Conservation (phyloP, 768 basidiomycete genomes). For the Dacryopinax primogenitus region DNA sequence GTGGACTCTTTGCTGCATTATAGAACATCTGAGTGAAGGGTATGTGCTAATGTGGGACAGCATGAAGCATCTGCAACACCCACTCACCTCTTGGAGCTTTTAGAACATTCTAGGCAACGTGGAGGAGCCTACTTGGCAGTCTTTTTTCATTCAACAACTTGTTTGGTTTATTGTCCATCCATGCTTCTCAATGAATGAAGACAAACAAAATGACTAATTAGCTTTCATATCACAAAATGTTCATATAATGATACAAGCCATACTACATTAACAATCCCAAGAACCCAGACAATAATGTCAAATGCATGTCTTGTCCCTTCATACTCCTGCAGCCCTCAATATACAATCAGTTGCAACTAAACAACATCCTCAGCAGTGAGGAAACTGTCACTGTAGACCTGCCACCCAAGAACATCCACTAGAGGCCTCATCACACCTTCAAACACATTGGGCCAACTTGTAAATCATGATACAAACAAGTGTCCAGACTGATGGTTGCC, state of each 20-base stretch:
- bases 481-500: slow-evolving; percentile 33
- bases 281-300: not conserved
- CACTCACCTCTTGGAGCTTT: not conserved
- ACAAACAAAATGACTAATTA: not conserved
- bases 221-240: not conserved
- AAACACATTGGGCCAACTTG: not conserved
- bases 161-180: too few relatives aligned
- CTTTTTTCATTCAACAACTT: too few relatives aligned
- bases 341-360: not conserved
- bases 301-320: not conserved
- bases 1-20: too few relatives aligned
- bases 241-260: not conserved
- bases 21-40: too few relatives aligned
- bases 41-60: too few relatives aligned
- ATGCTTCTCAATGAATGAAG: too few relatives aligned
- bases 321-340: not conserved
- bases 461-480: not conserved
- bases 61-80: too few relatives aligned
- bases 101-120: slow-evolving; percentile 2
- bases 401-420: not conserved
- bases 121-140: not conserved
- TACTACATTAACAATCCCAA: not conserved
- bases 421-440: not conserved
- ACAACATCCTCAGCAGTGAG: not conserved
- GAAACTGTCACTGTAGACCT: not conserved